Evolutionary conservation across 345 rosid species (phyloP).

Genomic region (Rhizophora apiculata): DNA sequence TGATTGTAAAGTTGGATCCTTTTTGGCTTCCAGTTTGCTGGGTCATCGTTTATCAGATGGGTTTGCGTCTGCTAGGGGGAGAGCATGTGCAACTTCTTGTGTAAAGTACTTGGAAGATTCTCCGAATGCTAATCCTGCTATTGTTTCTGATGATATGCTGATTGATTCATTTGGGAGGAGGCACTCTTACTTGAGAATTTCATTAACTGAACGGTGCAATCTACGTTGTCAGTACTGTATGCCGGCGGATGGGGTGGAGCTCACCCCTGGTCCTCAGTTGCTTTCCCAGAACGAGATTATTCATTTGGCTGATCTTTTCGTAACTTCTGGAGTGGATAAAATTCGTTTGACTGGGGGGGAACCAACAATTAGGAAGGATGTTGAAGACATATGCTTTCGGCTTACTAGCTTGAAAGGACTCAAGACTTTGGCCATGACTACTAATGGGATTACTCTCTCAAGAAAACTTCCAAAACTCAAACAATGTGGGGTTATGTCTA

Average conservation of each 20-base stretch:
- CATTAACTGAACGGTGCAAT: constrained; percentile 90
- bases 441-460: constrained; percentile 84
- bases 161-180: constrained; percentile 85
- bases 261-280: constrained; percentile 64
- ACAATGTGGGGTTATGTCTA: constrained; percentile 60
- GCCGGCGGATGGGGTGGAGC: constrained; percentile 91
- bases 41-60: not conserved
- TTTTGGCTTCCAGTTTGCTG: constrained; percentile 1
- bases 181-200: constrained; percentile 85
- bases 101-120: constrained; percentile 43
- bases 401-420: constrained; percentile 78
- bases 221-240: constrained; percentile 93
- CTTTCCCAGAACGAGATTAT: constrained; percentile 63
- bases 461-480: constrained; percentile 76
- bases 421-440: constrained; percentile 73
- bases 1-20: constrained; percentile 10
- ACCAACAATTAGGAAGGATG: constrained; percentile 81
- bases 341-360: constrained; percentile 96
- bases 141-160: constrained; percentile 76
- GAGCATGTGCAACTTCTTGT: constrained; percentile 37
- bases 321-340: constrained; percentile 77
- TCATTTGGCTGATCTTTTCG: constrained; percentile 69
- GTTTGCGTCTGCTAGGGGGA: not conserved
- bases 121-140: constrained; percentile 9
- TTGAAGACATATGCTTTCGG: constrained; percentile 65